Base-by-base conservation (phyloP, 2,329 filamentous ascomycete species). In the Hypoxylon sp. region DNA sequence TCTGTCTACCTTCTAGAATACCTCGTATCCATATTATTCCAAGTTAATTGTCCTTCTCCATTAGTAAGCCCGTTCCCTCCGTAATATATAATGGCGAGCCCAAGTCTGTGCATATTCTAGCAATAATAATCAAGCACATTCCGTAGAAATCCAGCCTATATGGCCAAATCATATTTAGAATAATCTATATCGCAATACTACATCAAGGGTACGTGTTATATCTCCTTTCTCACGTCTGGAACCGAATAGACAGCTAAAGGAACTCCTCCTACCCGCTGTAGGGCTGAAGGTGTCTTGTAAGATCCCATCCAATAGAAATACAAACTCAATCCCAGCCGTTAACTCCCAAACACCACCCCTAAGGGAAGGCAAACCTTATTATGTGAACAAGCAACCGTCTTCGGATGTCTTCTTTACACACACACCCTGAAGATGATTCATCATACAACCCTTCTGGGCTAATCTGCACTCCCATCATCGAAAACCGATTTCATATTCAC, bases 341-440 rank as follows among this genome's bases (percentile, higher is more conserved):
- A 13, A 35, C 39, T 47, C n/a, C 6, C 29, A 47, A 47, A 57
- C 26, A 57, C 4, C 11, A 57, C 1, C 33, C 33, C 14, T 3
- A 19, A n/a, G 5, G n/a, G 29, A 19, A 35, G 37, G 42, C 54
- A 47, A 57, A 57, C 54, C 29, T 35, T 2, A 11, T 19, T n/a
- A 31, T 47, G 1, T 22, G 11, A 29, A 35, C 39, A 47, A 57
- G 9, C n/a, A 24, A 33, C 6, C 26, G 5, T 24, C 29, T 42
- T 57, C 29, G 8, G 11, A 42, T 22, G 24, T 24, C 22, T 31
- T n/a, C 10, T 17, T 35, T 52, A 24, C 11, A 9, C 10, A 52
- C 6, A 19, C 1, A 50, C 29, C n/a, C 26, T 29, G 11, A 26
- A 22, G 42, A n/a, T 31, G 6, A 47, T 31, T 9, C 22, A 29